Conservation (phyloP, 2,329 filamentous ascomycete species). For the Hypoxylon sp. region DNA sequence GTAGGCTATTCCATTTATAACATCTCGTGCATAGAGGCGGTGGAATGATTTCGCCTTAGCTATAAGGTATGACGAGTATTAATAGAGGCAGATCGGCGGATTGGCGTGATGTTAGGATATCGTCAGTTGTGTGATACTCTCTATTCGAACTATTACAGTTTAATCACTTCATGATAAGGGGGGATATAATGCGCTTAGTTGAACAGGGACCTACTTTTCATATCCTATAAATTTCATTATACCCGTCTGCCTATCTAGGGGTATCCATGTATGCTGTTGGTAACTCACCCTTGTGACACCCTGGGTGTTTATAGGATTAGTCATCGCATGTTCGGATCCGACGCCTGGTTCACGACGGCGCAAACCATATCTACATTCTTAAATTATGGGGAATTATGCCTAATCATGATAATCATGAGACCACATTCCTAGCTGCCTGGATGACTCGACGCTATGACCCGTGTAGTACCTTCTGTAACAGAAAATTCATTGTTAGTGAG, state of each 20-base stretch:
- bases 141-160: no score
- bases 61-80: not conserved
- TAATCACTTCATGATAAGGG: no score
- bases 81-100: no score
- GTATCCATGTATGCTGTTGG: not conserved
- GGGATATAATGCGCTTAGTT: not conserved
- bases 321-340: not conserved
- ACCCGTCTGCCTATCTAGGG: not conserved
- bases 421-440: not conserved
- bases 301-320: constrained; percentile 19
- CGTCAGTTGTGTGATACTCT: no score
- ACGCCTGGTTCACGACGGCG: not conserved
- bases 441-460: not conserved
- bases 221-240: not conserved
- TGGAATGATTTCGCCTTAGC: not conserved
- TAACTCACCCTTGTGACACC: not conserved
- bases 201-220: not conserved
- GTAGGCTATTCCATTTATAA: not conserved
- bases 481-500: not conserved
- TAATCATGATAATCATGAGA: not conserved
- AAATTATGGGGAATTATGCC: not conserved
- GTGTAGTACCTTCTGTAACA: not conserved
- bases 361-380: not conserved
- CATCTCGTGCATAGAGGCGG: not conserved
- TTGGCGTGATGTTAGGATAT: no score